These are phyloP conservation scores for Heritiera fomes DNA, from an alignment of 345 rosid genomes.

Conservation along the genomic window DNA sequence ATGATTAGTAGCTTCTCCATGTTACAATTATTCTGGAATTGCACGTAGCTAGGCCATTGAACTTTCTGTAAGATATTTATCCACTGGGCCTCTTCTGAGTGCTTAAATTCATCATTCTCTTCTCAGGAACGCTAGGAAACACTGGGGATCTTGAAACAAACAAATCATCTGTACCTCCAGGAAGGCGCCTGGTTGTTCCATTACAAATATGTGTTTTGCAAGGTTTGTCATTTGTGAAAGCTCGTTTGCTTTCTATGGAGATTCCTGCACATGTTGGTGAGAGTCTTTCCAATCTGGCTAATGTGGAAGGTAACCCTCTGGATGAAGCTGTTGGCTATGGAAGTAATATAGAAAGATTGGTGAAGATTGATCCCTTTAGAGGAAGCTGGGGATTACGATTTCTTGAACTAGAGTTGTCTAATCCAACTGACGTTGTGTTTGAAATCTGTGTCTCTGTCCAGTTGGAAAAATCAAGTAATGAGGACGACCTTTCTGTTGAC, in stretches of 20 bases:
- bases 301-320: constrained; percentile 27
- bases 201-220: constrained; percentile 83
- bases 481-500: constrained; percentile 44
- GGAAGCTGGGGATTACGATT: constrained; percentile 99
- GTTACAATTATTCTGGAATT: background rate
- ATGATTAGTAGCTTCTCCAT: background rate
- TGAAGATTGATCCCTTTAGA: constrained; percentile 88
- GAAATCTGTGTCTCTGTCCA: constrained; percentile 85
- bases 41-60: background rate
- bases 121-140: constrained; percentile 61
- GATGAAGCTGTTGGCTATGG: constrained; percentile 50
- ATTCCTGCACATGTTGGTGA: constrained; percentile 89
- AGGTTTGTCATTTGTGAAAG: constrained; percentile 93
- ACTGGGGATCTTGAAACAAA: constrained; percentile 49
- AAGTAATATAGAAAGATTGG: constrained; percentile 68
- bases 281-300: constrained; percentile 47
- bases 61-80: background rate
- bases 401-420: constrained; percentile 90
- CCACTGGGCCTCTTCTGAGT: background rate
- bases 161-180: constrained; percentile 62
- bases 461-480: constrained; percentile 58
- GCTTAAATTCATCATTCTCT: constrained; percentile 23
- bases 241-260: constrained; percentile 96
- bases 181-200: constrained; percentile 90
- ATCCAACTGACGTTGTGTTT: constrained; percentile 93